Evolutionary conservation across 1,139 yeast species (phyloP).

Genomic region (Yamadazyma dendronema): DNA sequence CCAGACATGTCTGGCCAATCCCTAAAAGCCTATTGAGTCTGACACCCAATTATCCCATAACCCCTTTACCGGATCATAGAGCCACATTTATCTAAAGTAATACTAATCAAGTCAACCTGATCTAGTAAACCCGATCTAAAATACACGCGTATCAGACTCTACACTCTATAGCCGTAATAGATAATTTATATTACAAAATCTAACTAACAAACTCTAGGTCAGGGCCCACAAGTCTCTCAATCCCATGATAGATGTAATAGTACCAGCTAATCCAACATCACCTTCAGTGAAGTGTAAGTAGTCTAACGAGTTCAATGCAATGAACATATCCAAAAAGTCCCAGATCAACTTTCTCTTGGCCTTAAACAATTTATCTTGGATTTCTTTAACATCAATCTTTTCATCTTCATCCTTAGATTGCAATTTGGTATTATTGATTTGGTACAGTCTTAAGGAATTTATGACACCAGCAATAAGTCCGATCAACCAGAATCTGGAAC

Average conservation of each 20-base stretch:
- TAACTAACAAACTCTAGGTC: constrained; percentile 11
- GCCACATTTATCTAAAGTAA: too few species aligned
- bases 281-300: constrained; percentile 72
- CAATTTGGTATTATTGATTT: constrained; percentile 26
- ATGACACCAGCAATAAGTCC: constrained; percentile 66
- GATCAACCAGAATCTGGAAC: constrained; percentile 73
- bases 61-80: too few species aligned
- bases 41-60: too few species aligned
- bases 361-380: constrained; percentile 31
- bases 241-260: constrained; percentile 77
- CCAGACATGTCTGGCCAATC: too few species aligned
- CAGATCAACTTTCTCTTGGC: constrained; percentile 70
- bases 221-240: constrained; percentile 67
- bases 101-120: too few species aligned
- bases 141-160: too few species aligned
- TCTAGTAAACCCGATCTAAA: too few species aligned
- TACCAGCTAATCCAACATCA: constrained; percentile 80
- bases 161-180: constrained; percentile 21
- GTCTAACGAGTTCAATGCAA: constrained; percentile 71
- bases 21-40: too few species aligned
- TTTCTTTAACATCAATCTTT: constrained; percentile 28
- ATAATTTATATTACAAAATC: constrained; percentile 2
- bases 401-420: constrained; percentile 23
- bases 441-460: constrained; percentile 49
- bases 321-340: constrained; percentile 74